Percentiles rank a stretch among this genome's conserved stretches.
These are phyloP conservation scores for Penicillium aurantiogriseum DNA, from an alignment of 2,329 filamentous ascomycete species.

Conservation along the genomic window DNA sequence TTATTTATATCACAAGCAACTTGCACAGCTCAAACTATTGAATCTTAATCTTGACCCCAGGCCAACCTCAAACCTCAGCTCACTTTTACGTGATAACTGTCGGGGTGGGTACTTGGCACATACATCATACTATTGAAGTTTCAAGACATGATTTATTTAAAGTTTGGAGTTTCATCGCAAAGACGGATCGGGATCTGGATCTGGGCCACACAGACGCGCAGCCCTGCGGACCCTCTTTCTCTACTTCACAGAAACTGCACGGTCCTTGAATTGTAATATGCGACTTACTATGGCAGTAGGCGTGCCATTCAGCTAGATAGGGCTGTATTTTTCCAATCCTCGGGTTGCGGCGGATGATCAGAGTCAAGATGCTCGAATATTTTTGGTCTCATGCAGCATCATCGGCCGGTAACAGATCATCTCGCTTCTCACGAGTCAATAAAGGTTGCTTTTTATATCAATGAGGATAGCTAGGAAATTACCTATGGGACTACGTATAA, in stretches of 20 bases:
- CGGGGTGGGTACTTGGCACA: neutral
- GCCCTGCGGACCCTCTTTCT: neutral
- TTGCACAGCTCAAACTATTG: neutral
- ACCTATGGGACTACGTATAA: too few species aligned
- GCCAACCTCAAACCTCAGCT: neutral
- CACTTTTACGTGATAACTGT: neutral
- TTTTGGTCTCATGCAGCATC: neutral
- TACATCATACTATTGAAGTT: neutral
- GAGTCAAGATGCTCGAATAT: neutral
- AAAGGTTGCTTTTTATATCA: too few species aligned
- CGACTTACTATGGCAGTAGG: neutral
- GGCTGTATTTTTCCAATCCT: neutral
- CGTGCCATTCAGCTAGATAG: neutral
- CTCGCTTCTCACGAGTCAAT: too few species aligned
- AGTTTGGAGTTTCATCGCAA: neutral
- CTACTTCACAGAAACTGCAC: too few species aligned
- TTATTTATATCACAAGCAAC: neutral
- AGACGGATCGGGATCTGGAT: neutral
- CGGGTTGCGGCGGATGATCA: neutral
- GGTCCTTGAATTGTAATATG: neutral
- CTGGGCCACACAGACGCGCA: neutral
- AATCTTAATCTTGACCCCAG: neutral
- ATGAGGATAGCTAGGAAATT: too few species aligned
- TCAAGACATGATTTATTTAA: neutral
- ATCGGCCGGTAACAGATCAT: too few species aligned